Evolutionary conservation across 2,329 filamentous ascomycete species (phyloP).

Genomic region (Zymoseptoria pseudotritici): DNA sequence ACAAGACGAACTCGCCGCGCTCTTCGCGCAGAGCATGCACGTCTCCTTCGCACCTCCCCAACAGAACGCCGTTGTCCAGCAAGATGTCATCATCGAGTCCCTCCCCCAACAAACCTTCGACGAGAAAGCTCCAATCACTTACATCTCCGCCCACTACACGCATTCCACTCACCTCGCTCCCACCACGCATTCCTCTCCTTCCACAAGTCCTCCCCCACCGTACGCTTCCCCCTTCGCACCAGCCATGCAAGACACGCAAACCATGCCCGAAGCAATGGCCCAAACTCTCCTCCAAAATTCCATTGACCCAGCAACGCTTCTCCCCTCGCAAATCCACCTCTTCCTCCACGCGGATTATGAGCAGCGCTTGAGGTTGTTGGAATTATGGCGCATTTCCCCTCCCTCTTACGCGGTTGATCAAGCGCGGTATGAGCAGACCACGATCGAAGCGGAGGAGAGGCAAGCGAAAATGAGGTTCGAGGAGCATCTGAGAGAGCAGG

Average conservation of each 20-base stretch:
- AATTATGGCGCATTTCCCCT: constrained; percentile 79
- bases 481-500: constrained; percentile 29
- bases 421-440: constrained; percentile 48
- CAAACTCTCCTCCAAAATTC: constrained; percentile 56
- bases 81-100: constrained; percentile 7
- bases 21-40: constrained; percentile 71
- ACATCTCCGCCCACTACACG: constrained; percentile 77
- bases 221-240: constrained; percentile 25
- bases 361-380: constrained; percentile 67
- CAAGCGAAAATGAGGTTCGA: constrained; percentile 55
- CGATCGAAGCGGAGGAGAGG: constrained; percentile 47
- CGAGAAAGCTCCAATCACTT: constrained; percentile 48
- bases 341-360: constrained; percentile 67
- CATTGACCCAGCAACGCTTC: constrained; percentile 62
- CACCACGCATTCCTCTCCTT: constrained; percentile 29
- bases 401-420: constrained; percentile 46
- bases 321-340: constrained; percentile 66
- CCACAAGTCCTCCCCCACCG: constrained; percentile 25
- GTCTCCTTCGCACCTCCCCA: constrained; percentile 36
- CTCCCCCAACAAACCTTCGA: constrained; percentile 11
- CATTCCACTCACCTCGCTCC: constrained; percentile 57
- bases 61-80: constrained; percentile 3
- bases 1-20: constrained; percentile 72
- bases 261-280: constrained; percentile 24
- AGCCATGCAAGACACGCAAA: constrained; percentile 9